These are phyloP conservation scores for Daldinia sp. DNA, from an alignment of 2,329 filamentous ascomycete species.

Conservation along the genomic window DNA sequence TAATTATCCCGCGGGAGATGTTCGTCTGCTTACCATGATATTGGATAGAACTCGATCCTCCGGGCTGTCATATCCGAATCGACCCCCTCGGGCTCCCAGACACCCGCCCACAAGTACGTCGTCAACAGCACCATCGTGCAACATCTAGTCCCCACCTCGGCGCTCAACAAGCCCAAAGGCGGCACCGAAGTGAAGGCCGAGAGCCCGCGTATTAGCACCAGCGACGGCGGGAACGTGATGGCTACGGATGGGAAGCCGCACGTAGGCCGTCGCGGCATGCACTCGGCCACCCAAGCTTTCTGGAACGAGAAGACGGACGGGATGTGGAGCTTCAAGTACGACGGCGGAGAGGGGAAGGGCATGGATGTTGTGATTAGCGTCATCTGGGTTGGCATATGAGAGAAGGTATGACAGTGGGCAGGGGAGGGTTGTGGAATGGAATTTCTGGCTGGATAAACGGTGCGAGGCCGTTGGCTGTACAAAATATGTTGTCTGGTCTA, in stretches of 20 bases:
- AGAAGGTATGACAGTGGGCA: background rate
- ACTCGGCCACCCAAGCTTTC: slow-evolving; percentile 84
- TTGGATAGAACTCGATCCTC: slow-evolving; percentile 74
- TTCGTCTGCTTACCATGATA: slow-evolving; percentile 2
- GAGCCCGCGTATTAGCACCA: slow-evolving; percentile 63
- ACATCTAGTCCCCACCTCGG: slow-evolving; percentile 77
- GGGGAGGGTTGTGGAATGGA: too few relatives aligned
- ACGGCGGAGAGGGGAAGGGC: slow-evolving; percentile 70
- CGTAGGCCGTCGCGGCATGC: slow-evolving; percentile 88
- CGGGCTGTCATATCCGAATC: slow-evolving; percentile 80
- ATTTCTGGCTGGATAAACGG: background rate
- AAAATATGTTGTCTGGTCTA: background rate
- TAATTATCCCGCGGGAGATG: too few relatives aligned
- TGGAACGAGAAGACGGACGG: slow-evolving; percentile 92
- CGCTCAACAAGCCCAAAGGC: slow-evolving; percentile 66
- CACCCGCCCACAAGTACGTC: slow-evolving; percentile 86
- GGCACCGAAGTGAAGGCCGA: slow-evolving; percentile 57
- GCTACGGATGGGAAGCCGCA: slow-evolving; percentile 72
- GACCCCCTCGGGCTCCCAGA: slow-evolving; percentile 62
- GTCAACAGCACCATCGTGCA: slow-evolving; percentile 99
- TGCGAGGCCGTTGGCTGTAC: background rate
- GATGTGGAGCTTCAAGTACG: slow-evolving; percentile 90
- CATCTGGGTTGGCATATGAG: slow-evolving; percentile 78
- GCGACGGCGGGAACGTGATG: slow-evolving; percentile 59
- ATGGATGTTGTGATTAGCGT: slow-evolving; percentile 76